Conservation (phyloP, 768 basidiomycete genomes). For the Suillus paluster region DNA sequence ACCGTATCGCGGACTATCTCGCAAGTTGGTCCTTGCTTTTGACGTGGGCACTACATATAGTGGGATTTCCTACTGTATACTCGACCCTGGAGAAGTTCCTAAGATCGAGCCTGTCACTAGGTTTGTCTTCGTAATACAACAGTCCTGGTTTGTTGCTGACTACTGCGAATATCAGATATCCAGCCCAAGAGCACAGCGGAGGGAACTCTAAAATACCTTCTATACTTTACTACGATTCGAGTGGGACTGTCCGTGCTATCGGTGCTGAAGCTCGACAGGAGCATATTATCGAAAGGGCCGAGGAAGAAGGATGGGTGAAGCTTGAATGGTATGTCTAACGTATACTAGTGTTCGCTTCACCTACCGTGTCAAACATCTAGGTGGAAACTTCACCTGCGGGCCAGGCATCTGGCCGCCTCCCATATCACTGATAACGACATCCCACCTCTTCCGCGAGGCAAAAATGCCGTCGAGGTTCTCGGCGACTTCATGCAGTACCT, state of each 20-base stretch:
- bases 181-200: slow-evolving; percentile 47
- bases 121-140: slow-evolving; percentile 18
- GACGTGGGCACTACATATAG: slow-evolving; percentile 48
- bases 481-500: slow-evolving; percentile 54
- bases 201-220: slow-evolving; percentile 55
- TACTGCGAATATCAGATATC: slow-evolving; percentile 30
- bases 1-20: slow-evolving; percentile 42
- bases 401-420: slow-evolving; percentile 35
- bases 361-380: slow-evolving; percentile 18
- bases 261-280: slow-evolving; percentile 51
- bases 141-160: slow-evolving; percentile 9
- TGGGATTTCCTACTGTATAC: slow-evolving; percentile 45
- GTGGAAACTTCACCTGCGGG: slow-evolving; percentile 45
- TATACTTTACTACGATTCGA: slow-evolving; percentile 49
- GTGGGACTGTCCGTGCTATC: slow-evolving; percentile 43
- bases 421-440: slow-evolving; percentile 39
- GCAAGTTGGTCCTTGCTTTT: slow-evolving; percentile 42
- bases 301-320: slow-evolving; percentile 50
- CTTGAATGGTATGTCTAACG: slow-evolving; percentile 45
- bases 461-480: slow-evolving; percentile 46
- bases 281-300: slow-evolving; percentile 42
- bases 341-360: neutral
- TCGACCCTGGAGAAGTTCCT: slow-evolving; percentile 44
- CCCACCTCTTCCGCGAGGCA: slow-evolving; percentile 46
- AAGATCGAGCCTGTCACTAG: slow-evolving; percentile 40